phyloP scores from a whole-genome alignment of 176 grass and related monocot genomes.

The Melocanna baccifera region DNA sequence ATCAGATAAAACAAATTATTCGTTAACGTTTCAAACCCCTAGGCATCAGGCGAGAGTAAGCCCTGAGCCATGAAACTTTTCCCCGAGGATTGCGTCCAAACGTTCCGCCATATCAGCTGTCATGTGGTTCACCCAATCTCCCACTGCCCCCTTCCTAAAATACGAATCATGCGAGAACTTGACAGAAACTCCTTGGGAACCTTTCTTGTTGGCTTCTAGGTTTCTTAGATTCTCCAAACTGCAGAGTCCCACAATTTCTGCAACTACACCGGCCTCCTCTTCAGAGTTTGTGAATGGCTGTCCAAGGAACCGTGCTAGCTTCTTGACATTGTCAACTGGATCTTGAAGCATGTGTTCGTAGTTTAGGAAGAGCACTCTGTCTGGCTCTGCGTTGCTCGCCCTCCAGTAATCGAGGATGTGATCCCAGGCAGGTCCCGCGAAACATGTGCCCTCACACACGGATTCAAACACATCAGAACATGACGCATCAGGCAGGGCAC shows the following conservation, averaged over 20 bases:
- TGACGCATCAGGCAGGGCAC: fast-evolving
- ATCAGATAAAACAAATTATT: too few relatives aligned
- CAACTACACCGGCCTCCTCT: neutral
- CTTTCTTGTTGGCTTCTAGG: too few relatives aligned
- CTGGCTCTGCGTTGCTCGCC: neutral
- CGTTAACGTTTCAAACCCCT: too few relatives aligned
- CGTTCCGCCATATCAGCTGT: neutral
- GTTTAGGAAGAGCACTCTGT: constrained; percentile 27
- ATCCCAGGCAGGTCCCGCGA: constrained; percentile 21
- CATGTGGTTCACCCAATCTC: neutral
- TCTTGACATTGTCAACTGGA: neutral
- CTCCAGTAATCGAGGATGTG: constrained; percentile 33
- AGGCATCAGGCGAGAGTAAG: neutral
- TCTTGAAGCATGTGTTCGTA: constrained; percentile 36
- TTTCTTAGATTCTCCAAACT: neutral
- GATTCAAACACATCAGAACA: neutral
- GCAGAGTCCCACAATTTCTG: constrained; percentile 2
- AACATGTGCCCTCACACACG: neutral
- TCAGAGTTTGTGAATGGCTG: constrained; percentile 8
- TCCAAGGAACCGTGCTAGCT: constrained; percentile 16
- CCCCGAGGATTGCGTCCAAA: neutral
- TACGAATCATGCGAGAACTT: neutral
- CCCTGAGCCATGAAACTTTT: neutral
- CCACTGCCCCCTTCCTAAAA: constrained; percentile 13
- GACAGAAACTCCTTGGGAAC: too few relatives aligned